These are phyloP conservation scores for Stemphylium beticola DNA, from an alignment of 2,329 filamentous ascomycete genomes.

Conservation along the genomic window DNA sequence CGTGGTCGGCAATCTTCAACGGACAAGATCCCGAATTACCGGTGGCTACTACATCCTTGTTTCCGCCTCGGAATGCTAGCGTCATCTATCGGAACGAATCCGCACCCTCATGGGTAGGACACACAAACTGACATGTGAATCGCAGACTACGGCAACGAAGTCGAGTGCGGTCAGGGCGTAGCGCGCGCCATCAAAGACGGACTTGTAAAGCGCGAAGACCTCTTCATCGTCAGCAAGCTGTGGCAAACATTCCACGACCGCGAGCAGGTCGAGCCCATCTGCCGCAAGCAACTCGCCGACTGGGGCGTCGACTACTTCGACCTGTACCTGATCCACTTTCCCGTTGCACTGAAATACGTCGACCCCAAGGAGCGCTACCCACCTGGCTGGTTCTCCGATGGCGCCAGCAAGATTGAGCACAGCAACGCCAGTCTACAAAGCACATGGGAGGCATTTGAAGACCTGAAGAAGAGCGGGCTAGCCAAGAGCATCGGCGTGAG, in stretches of 20 bases:
- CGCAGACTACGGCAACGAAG: conserved; percentile 49
- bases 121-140: conserved; percentile 1
- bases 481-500: conserved; percentile 47
- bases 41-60: conserved; percentile 27
- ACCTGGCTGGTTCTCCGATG: conserved; percentile 46
- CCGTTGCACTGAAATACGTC: conserved; percentile 73
- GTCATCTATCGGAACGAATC: conserved; percentile 13
- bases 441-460: conserved; percentile 53
- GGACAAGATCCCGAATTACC: conserved; percentile 25
- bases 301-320: conserved; percentile 50
- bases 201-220: conserved; percentile 65
- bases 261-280: conserved; percentile 75
- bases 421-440: conserved; percentile 43
- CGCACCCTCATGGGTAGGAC: not conserved
- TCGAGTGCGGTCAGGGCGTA: conserved; percentile 46
- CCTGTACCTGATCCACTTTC: conserved; percentile 80
- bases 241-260: conserved; percentile 91
- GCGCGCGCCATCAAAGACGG: conserved; percentile 49
- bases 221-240: conserved; percentile 92
- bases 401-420: conserved; percentile 46
- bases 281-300: conserved; percentile 63
- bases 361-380: conserved; percentile 45
- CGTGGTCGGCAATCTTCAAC: not conserved
- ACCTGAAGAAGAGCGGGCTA: conserved; percentile 41
- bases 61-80: conserved; percentile 19